Conservation (phyloP, 805 yeast species). For the Candida takata region DNA sequence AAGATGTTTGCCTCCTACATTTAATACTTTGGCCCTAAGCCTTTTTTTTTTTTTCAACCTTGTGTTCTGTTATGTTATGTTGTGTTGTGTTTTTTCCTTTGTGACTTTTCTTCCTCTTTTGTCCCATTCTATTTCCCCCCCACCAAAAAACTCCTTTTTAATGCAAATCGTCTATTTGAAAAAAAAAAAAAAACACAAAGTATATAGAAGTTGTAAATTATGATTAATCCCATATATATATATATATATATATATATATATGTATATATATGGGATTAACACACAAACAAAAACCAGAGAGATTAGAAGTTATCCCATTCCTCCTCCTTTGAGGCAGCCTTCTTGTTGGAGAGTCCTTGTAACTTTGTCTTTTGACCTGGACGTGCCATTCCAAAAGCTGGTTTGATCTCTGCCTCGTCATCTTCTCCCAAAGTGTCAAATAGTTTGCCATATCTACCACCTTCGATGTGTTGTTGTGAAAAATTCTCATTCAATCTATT, state of each 20-base stretch:
- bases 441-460: conserved; percentile 40
- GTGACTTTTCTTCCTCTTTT: too few species aligned
- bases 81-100: too few species aligned
- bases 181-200: too few species aligned
- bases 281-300: too few species aligned
- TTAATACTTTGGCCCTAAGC: background rate
- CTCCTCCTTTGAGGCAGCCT: conserved; percentile 41
- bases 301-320: conserved; percentile 61
- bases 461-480: conserved; percentile 27
- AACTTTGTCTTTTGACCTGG: conserved; percentile 56
- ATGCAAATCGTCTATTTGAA: too few species aligned
- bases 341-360: conserved; percentile 39
- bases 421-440: conserved; percentile 49
- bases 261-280: too few species aligned
- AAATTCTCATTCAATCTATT: conserved; percentile 34
- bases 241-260: too few species aligned
- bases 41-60: too few species aligned
- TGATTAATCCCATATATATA: background rate
- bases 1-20: conserved; percentile 18
- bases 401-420: conserved; percentile 36
- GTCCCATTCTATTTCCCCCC: too few species aligned
- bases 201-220: too few species aligned
- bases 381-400: conserved; percentile 60
- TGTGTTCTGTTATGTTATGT: background rate
- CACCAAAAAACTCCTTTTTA: too few species aligned